These are phyloP conservation scores for Apiospora rasikravindrae DNA, from an alignment of 2,329 filamentous ascomycete genomes.

Conservation along the genomic window DNA sequence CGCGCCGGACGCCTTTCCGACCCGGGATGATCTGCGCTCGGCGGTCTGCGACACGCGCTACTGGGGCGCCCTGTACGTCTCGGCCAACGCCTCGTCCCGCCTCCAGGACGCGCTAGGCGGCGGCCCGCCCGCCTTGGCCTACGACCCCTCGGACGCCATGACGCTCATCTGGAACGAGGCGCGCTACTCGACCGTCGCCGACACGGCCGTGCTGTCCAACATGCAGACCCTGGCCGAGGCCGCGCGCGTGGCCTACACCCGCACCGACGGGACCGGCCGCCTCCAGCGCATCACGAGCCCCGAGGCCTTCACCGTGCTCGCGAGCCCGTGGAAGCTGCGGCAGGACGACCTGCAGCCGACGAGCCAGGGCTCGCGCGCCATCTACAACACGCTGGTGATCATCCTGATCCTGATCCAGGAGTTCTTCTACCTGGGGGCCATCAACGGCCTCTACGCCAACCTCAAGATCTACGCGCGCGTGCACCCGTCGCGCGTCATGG, in stretches of 20 bases:
- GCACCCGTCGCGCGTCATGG: constrained; percentile 35
- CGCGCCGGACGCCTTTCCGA: constrained; percentile 27
- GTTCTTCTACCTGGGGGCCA: constrained; percentile 52
- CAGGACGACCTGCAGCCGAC: constrained; percentile 47
- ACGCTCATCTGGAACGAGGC: constrained; percentile 52
- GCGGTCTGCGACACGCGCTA: constrained; percentile 42
- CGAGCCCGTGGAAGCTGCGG: constrained; percentile 44
- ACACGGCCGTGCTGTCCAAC: constrained; percentile 38
- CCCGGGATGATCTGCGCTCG: constrained; percentile 28
- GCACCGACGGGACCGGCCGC: constrained; percentile 38
- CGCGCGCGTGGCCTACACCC: constrained; percentile 41
- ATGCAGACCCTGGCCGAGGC: constrained; percentile 41
- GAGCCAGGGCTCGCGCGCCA: constrained; percentile 44
- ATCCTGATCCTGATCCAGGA: constrained; percentile 52
- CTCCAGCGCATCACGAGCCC: constrained; percentile 32
- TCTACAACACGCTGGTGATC: constrained; percentile 52
- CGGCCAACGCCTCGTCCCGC: constrained; percentile 41
- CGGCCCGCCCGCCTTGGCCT: constrained; percentile 35
- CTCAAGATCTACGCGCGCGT: constrained; percentile 44
- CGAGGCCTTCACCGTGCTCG: constrained; percentile 40
- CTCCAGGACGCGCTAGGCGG: constrained; percentile 43
- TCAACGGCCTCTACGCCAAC: constrained; percentile 48
- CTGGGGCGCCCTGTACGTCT: constrained; percentile 41
- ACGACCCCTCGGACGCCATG: constrained; percentile 43
- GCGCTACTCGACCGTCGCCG: constrained; percentile 45